A percentile compares a stretch with the other conserved stretches of the same genome.
Conservation (phyloP, 495 filamentous ascomycete species). For the Tuber calosporum region DNA sequence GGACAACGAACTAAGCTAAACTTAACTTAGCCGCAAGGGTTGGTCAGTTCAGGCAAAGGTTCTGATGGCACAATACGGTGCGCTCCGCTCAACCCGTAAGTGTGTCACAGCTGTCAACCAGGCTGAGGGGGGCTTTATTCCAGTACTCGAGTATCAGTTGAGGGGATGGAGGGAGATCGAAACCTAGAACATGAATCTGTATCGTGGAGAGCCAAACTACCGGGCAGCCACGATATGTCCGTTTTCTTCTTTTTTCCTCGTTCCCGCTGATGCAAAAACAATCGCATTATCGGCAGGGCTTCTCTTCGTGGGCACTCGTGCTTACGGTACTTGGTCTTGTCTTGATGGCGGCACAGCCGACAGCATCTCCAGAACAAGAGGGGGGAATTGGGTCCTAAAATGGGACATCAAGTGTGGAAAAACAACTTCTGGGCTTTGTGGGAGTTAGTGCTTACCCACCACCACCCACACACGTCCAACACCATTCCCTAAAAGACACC, state of each 20-base stretch:
- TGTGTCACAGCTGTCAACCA: not conserved
- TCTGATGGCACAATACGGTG: not conserved
- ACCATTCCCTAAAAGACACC: not conserved
- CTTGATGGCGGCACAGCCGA: not conserved
- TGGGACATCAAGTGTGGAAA: not conserved
- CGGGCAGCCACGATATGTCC: not conserved
- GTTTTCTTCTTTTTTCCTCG: not conserved
- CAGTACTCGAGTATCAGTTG: not conserved
- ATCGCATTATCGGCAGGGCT: not conserved
- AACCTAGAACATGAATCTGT: not conserved
- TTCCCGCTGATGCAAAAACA: not conserved
- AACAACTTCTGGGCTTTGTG: not conserved
- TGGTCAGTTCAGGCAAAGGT: not conserved
- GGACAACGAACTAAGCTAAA: not conserved
- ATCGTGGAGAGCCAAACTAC: not conserved
- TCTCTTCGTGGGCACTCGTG: not conserved
- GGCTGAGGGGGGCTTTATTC: not conserved
- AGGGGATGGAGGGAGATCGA: not conserved
- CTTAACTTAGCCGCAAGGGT: not conserved
- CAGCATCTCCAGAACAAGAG: not conserved
- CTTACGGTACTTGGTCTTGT: not conserved
- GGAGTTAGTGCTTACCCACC: slow-evolving; percentile 1
- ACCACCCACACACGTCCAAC: not conserved
- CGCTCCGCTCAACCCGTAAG: not conserved
- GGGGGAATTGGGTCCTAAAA: not conserved